phyloP scores from a whole-genome alignment of 2,329 filamentous ascomycete genomes.

The Cladorrhinum sp. region DNA sequence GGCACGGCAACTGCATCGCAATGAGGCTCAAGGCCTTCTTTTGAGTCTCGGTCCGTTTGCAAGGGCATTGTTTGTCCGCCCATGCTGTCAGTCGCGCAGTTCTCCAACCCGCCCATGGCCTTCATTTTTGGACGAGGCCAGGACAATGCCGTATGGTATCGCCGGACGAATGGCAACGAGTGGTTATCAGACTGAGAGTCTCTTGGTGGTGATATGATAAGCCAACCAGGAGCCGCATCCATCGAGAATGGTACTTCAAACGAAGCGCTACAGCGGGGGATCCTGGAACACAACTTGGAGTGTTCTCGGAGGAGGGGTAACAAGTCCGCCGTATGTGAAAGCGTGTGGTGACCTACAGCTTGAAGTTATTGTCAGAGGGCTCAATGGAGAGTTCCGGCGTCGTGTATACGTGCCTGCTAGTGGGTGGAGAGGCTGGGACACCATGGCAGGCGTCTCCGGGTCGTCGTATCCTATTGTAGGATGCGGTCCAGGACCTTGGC shows the following conservation, averaged over 20 bases:
- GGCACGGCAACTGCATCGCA: background rate
- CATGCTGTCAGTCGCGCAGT: background rate
- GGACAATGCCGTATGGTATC: conserved; percentile 6
- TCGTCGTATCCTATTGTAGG: background rate
- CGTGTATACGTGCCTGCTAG: background rate
- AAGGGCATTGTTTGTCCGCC: background rate
- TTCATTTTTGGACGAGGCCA: conserved; percentile 6
- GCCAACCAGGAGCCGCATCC: background rate
- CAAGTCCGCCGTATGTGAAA: background rate
- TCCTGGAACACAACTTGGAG: background rate
- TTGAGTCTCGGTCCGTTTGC: background rate
- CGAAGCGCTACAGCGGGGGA: background rate
- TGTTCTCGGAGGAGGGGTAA: background rate
- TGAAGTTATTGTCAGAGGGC: background rate
- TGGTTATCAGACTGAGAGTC: conserved; percentile 7
- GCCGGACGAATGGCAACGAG: conserved; percentile 6
- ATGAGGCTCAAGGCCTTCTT: background rate
- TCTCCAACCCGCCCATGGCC: background rate
- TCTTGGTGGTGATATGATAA: conserved; percentile 1
- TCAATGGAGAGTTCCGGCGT: background rate
- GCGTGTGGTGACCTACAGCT: background rate
- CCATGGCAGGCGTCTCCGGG: background rate
- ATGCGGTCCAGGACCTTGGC: background rate
- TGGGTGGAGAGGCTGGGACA: background rate
- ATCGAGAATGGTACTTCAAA: conserved; percentile 1